Evolutionary conservation across 805 yeast species (phyloP).

Genomic region (Yueomyces sinensis): DNA sequence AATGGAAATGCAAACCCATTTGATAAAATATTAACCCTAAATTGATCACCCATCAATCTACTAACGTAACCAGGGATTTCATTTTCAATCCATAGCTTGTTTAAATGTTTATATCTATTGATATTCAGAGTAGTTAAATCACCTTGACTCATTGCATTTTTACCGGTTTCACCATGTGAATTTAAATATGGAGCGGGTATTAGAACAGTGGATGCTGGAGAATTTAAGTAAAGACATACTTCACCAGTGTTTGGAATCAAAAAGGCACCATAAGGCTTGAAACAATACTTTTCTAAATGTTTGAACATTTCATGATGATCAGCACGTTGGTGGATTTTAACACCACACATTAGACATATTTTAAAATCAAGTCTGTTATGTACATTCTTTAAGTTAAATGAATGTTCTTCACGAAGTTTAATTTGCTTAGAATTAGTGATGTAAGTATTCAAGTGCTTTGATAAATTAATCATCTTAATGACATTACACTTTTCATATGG

Average conservation of each 20-base stretch:
- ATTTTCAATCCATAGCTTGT: constrained; percentile 48
- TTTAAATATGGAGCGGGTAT: constrained; percentile 62
- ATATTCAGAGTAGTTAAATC: constrained; percentile 39
- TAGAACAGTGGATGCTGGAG: constrained; percentile 19
- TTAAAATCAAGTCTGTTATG: constrained; percentile 29
- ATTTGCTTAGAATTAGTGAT: constrained; percentile 21
- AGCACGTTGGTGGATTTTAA: constrained; percentile 23
- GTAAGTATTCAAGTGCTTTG: constrained; percentile 31
- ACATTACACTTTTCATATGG: constrained; percentile 40
- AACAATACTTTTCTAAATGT: constrained; percentile 20
- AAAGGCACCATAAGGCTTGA: constrained; percentile 24
- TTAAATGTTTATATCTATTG: constrained; percentile 42
- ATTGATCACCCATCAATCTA: constrained; percentile 25
- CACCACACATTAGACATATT: constrained; percentile 35
- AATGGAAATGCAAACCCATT: constrained; percentile 12
- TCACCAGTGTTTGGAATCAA: constrained; percentile 26
- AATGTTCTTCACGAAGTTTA: constrained; percentile 20
- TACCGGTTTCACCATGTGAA: constrained; percentile 61
- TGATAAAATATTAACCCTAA: constrained; percentile 13
- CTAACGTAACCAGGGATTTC: constrained; percentile 38
- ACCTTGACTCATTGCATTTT: constrained; percentile 39
- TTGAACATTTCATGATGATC: constrained; percentile 20
- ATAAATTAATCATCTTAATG: constrained; percentile 38
- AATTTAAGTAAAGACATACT: constrained; percentile 22
- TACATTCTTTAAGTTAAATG: constrained; percentile 13